These are phyloP conservation scores for Boletales sp. DNA, from an alignment of 768 basidiomycete species.

Conservation along the genomic window DNA sequence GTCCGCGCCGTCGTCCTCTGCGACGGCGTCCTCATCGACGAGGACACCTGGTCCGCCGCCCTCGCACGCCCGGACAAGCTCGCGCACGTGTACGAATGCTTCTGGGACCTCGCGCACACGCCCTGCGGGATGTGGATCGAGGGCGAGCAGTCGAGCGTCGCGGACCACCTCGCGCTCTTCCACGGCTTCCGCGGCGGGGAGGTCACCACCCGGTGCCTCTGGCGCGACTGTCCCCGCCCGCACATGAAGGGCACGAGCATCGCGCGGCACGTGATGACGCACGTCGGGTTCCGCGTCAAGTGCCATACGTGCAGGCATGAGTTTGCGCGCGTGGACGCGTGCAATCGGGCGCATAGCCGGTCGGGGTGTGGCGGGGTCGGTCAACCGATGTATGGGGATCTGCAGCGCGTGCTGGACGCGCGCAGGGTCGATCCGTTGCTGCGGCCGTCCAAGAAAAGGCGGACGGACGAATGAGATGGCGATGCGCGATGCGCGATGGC, in stretches of 20 bases:
- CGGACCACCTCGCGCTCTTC: constrained; percentile 30
- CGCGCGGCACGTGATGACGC: constrained; percentile 31
- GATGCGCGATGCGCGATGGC: no score
- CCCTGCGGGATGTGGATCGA: constrained; percentile 34
- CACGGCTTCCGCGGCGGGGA: constrained; percentile 31
- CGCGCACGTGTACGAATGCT: constrained; percentile 30
- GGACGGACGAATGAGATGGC: constrained; percentile 29
- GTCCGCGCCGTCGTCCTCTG: constrained; percentile 21
- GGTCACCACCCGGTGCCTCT: constrained; percentile 28
- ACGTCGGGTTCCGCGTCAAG: constrained; percentile 29
- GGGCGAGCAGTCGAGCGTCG: constrained; percentile 31
- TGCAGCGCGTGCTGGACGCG: constrained; percentile 25
- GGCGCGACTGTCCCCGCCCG: constrained; percentile 25
- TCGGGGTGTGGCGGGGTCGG: constrained; percentile 29
- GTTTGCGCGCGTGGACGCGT: constrained; percentile 32
- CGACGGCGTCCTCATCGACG: constrained; percentile 26
- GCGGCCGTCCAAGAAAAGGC: constrained; percentile 28
- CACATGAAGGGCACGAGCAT: constrained; percentile 33
- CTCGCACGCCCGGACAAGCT: constrained; percentile 19
- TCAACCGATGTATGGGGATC: constrained; percentile 29
- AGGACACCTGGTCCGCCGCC: constrained; percentile 24
- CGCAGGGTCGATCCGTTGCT: constrained; percentile 21
- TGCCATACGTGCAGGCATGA: constrained; percentile 29
- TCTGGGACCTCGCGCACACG: constrained; percentile 23
- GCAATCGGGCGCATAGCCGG: constrained; percentile 32